phyloP scores from a whole-genome alignment of 208 protist species.

The Leishmania gerbilli region DNA sequence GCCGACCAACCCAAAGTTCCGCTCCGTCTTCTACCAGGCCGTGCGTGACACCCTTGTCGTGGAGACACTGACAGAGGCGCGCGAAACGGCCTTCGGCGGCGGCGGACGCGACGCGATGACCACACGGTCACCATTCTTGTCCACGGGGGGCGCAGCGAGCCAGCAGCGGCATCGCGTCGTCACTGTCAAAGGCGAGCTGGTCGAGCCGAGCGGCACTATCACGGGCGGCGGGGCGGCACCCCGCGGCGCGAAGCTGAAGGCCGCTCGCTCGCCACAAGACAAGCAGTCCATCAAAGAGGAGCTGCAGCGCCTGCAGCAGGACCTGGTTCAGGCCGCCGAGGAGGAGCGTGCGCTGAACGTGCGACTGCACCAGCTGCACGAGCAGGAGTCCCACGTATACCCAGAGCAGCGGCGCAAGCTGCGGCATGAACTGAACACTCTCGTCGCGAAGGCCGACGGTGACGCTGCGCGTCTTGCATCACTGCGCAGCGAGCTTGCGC shows the following conservation, averaged over 20 bases:
- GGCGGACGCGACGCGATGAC: constrained; percentile 10
- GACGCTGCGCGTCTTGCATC: constrained; percentile 41
- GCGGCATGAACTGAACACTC: constrained; percentile 44
- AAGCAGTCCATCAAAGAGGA: constrained; percentile 76
- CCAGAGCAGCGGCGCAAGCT: constrained; percentile 60
- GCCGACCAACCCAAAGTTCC: constrained; percentile 86
- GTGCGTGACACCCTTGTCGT: constrained; percentile 98
- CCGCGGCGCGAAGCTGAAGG: constrained; percentile 87
- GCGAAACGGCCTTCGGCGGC: constrained; percentile 81
- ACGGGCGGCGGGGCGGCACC: constrained; percentile 95
- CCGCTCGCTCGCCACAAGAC: constrained; percentile 73
- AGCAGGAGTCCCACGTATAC: constrained; percentile 53
- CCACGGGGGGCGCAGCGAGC: too few relatives aligned
- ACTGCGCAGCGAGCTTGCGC: constrained; percentile 42
- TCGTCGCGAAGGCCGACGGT: constrained; percentile 51
- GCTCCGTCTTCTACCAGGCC: constrained; percentile 96
- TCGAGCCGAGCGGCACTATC: constrained; percentile 98
- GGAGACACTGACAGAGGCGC: constrained; percentile 88
- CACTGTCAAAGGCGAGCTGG: constrained; percentile 96
- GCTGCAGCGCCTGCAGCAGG: constrained; percentile 67
- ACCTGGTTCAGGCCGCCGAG: constrained; percentile 73
- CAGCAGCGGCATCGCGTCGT: constrained; percentile 94
- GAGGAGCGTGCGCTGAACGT: constrained; percentile 69
- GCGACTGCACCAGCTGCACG: constrained; percentile 66
- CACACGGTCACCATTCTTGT: neutral